phyloP scores from a whole-genome alignment of 768 basidiomycete genomes.

The Candolleomyces eurysporus region DNA sequence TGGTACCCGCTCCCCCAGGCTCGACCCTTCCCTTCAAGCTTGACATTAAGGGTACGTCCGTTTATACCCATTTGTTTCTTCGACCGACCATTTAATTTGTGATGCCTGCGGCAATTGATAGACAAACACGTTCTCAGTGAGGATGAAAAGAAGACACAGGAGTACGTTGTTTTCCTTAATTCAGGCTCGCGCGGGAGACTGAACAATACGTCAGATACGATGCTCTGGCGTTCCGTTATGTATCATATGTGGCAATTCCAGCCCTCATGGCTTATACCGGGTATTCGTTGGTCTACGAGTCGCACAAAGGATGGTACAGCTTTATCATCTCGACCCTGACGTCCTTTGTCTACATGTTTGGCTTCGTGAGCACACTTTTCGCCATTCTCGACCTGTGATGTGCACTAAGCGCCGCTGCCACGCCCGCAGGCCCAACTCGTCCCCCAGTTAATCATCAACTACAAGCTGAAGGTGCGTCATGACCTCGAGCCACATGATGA shows the following conservation, averaged over 20 bases:
- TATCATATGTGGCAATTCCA: slow-evolving; percentile 87
- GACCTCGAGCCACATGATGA: slow-evolving; percentile 11
- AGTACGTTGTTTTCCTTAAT: slow-evolving; percentile 48
- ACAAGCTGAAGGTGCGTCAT: slow-evolving; percentile 82
- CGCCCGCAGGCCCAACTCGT: slow-evolving; percentile 71
- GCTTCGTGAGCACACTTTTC: slow-evolving; percentile 71
- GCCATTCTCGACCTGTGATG: neutral
- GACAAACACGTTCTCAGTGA: slow-evolving; percentile 97
- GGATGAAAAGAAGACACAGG: slow-evolving; percentile 97
- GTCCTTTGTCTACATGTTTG: slow-evolving; percentile 94
- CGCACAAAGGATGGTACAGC: slow-evolving; percentile 94
- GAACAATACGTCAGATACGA: slow-evolving; percentile 61
- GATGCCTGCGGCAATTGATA: slow-evolving; percentile 7
- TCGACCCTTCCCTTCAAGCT: slow-evolving; percentile 76
- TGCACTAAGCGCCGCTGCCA: slow-evolving; percentile 8
- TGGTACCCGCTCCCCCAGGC: slow-evolving; percentile 61
- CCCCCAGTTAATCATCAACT: slow-evolving; percentile 92
- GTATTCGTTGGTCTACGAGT: slow-evolving; percentile 79
- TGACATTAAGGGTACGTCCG: slow-evolving; percentile 68
- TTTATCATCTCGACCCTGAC: slow-evolving; percentile 93
- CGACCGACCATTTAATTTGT: neutral
- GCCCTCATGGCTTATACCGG: slow-evolving; percentile 71
- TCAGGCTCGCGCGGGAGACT: slow-evolving; percentile 2
- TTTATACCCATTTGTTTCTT: slow-evolving; percentile 12
- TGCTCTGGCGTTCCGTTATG: slow-evolving; percentile 90